Conservation (phyloP, 495 filamentous ascomycete species). For the Aspergillus sparsus region DNA sequence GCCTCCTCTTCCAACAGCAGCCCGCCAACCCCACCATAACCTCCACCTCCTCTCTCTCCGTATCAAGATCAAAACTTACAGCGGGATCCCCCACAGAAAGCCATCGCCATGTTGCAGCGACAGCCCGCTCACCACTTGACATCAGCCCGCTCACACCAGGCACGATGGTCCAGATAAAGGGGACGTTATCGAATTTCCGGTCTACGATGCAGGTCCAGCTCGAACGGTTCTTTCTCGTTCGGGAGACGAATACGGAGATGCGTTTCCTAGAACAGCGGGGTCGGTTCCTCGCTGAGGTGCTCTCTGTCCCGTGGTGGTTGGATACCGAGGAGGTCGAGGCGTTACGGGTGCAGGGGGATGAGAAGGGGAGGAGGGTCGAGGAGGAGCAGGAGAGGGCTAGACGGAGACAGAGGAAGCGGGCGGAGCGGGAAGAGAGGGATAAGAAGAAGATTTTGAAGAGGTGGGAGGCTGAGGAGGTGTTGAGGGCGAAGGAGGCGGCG, state of each 20-base stretch:
- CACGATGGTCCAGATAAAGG: slow-evolving; percentile 74
- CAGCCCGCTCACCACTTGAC: slow-evolving; percentile 36
- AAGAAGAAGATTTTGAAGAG: slow-evolving; percentile 33
- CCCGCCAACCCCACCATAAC: background rate
- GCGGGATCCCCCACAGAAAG: slow-evolving; percentile 9
- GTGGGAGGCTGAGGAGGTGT: slow-evolving; percentile 45
- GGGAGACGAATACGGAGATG: slow-evolving; percentile 74
- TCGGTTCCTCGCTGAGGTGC: slow-evolving; percentile 61
- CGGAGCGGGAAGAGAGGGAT: slow-evolving; percentile 41
- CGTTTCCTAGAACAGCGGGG: slow-evolving; percentile 69
- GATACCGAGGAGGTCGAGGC: slow-evolving; percentile 52
- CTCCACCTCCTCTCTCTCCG: background rate
- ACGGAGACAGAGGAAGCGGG: slow-evolving; percentile 38
- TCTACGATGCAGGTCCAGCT: slow-evolving; percentile 64
- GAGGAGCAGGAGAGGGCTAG: slow-evolving; percentile 42
- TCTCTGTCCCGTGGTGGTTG: slow-evolving; percentile 70
- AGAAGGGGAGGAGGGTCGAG: slow-evolving; percentile 40
- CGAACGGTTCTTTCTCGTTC: slow-evolving; percentile 61
- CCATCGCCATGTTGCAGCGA: slow-evolving; percentile 34
- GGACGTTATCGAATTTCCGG: slow-evolving; percentile 65
- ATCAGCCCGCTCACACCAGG: slow-evolving; percentile 61
- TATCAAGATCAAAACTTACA: slow-evolving; percentile 6
- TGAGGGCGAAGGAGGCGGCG: slow-evolving; percentile 38
- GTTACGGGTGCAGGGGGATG: slow-evolving; percentile 54
- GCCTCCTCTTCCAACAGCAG: background rate